Evolutionary conservation across 257 asterid genomes (phyloP), one percentile per base, ranked within the genome.

Genomic region (Nicotiana undulata): DNA sequence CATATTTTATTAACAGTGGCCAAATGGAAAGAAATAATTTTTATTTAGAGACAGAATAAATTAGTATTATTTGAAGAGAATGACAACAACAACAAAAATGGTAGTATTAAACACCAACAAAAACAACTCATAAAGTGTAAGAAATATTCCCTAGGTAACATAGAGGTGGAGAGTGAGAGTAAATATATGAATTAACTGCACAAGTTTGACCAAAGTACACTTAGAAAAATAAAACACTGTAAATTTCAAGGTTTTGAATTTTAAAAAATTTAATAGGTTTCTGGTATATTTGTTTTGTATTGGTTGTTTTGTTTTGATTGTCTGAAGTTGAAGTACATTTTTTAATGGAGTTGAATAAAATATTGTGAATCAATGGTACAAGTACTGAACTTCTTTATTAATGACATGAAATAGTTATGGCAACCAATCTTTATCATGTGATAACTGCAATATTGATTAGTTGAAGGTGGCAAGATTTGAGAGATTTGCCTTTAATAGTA

Each of bases 71-170:
- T 58, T 64, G 59, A 58, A 76, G 84, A 88, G 83, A 80, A 89
- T 86, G 86, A 65, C 82, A 82, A 75, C 85, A 83, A 85, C 49
- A 40, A 72, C 28, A 26, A 24, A 20, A 76, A 79, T 58, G 40
- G 77, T 68, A 66, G 49, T 40, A 40, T 9, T 67, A 76, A 86
- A 46, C 24, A 24, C 6, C 72, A 64, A 31, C 70, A 63, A 61
- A 85, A 78, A 72, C 80, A 86, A 86, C 68, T 82, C 56, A 86
- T 74, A 63, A 85, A 77, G 81, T 80, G 80, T 76, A 82, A 66
- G 52, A 84, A 79, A 86, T 86, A 86, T 82, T 84, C 89, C 85
- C 81, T 82, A 46, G 85, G 81, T 67, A 65, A 58, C 51, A 67
- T 80, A 49, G 59, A 22, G 61, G 53, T 29, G 68, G 34, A 59